Evolutionary conservation across 176 grass and related monocot genomes (phyloP), one percentile per base, ranked within the genome.

Genomic region (Cenchrus americanus): DNA sequence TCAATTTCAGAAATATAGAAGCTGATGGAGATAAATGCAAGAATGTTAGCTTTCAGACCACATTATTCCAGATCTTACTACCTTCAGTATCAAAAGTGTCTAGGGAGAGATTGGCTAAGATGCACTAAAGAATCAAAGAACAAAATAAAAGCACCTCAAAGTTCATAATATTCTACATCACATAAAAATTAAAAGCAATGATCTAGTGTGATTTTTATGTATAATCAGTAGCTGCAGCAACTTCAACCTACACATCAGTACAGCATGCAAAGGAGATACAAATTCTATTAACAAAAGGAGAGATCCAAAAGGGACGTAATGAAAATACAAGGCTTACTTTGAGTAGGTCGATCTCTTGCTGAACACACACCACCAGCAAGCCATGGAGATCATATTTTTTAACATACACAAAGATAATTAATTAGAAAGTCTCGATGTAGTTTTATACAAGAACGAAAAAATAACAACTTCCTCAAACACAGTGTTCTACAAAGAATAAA

Each of bases 281-380:
- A 37, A 53, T 80, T 22, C 10, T 27, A 9, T 22, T 15, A 2
- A 6, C 23, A 70, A 55, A 21, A 40, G 17, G 17, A 1, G 52
- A 18, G 14, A 37, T 17, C 8, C 13, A 19, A 66, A 67, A 70
- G 47, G 6, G 47, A 60, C 2, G 62, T 26, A 51, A 86, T 27
- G 59, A 14, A 77, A 75, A 48, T 23, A 46, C 59, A 68, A 81
- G 49, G 81, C 78, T 77, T 99, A 96, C 96, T 94, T 99, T 99
- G 57, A 99, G 70, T 27, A 99, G 91, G 90, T 99, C 96, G 27
- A 99, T 99, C 87, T 99, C 96, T 99, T 99, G 96, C 96, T 99
- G 91, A 88, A 94, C 48, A 62, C 65, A 80, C 59, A 67, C 73
- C 69, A 80, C 9, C 75, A 83, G 48, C 49, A 66, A 59, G 70